phyloP scores from a whole-genome alignment of 2,329 filamentous ascomycete genomes.

The Leptographium flavum region DNA sequence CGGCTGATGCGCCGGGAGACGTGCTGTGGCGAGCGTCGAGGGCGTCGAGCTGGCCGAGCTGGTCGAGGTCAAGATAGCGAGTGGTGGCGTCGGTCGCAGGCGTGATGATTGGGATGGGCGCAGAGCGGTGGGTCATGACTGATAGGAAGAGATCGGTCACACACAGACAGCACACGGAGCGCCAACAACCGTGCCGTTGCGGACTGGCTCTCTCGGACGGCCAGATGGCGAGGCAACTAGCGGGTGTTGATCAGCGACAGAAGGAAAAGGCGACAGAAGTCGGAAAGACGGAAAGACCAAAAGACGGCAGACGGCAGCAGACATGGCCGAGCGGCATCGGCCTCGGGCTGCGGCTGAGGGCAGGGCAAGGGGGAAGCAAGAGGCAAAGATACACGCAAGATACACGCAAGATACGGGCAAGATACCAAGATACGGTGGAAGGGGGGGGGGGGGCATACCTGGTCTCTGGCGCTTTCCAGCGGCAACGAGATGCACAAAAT shows the following conservation, averaged over 20 bases:
- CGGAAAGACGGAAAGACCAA: too few relatives aligned
- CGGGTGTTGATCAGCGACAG: not conserved
- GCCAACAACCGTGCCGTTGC: not conserved
- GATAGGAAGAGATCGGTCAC: not conserved
- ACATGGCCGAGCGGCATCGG: too few relatives aligned
- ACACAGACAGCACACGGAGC: not conserved
- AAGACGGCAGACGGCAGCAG: too few relatives aligned
- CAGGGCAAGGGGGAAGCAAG: not conserved
- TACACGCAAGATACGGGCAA: too few relatives aligned
- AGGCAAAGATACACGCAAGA: too few relatives aligned
- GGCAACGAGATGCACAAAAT: not conserved
- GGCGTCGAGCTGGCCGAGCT: too few relatives aligned
- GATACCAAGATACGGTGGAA: too few relatives aligned
- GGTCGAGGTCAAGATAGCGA: too few relatives aligned
- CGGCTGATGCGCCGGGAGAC: too few relatives aligned
- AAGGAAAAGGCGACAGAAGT: not conserved
- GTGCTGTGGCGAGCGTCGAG: too few relatives aligned
- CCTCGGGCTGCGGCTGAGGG: not conserved
- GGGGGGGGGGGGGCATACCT: not conserved
- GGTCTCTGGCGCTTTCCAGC: not conserved
- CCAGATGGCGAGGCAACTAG: too few relatives aligned
- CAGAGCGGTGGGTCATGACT: constrained; percentile 3
- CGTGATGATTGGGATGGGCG: not conserved
- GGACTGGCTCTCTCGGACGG: not conserved
- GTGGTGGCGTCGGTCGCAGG: not conserved